Percentiles rank a stretch among this genome's conserved stretches.
These are phyloP conservation scores for Didymella keratinophila DNA, from an alignment of 2,329 filamentous ascomycete species.

Conservation along the genomic window DNA sequence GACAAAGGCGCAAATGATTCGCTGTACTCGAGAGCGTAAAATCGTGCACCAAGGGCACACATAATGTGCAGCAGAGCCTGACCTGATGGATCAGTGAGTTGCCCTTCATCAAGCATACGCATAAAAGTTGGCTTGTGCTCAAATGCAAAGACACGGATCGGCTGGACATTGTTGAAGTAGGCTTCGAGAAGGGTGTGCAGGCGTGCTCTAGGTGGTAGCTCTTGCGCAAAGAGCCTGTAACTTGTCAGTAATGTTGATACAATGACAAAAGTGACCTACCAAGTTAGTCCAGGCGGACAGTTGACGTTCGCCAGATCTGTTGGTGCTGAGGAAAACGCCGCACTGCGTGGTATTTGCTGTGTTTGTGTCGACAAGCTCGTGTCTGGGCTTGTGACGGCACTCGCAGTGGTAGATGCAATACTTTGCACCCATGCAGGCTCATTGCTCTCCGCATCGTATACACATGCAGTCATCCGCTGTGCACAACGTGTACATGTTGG, in stretches of 20 bases:
- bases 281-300: constrained; percentile 35
- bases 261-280: constrained; percentile 19
- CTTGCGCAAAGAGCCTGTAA: constrained; percentile 34
- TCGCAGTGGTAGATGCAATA: constrained; percentile 26
- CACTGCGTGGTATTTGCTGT: constrained; percentile 25
- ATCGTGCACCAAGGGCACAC: constrained; percentile 42
- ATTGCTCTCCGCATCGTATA: constrained; percentile 40
- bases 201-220: constrained; percentile 34
- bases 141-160: constrained; percentile 39
- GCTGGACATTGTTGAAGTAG: constrained; percentile 45
- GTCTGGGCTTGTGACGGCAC: constrained; percentile 20
- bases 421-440: constrained; percentile 45
- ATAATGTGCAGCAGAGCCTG: constrained; percentile 45
- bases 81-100: constrained; percentile 38
- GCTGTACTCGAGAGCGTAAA: constrained; percentile 44
- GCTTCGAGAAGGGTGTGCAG: constrained; percentile 40
- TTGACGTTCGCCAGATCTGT: constrained; percentile 24
- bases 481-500: constrained; percentile 41
- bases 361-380: constrained; percentile 24
- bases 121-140: constrained; percentile 46
- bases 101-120: constrained; percentile 44
- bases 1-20: constrained; percentile 37
- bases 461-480: constrained; percentile 35
- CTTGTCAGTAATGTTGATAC: not conserved
- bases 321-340: constrained; percentile 23